Percentiles rank a stretch among this genome's conserved stretches.
Evolutionary conservation across 192 early-diverging fungal genomes (phyloP).

Genomic region (Gorgonomyces haynaldii): DNA sequence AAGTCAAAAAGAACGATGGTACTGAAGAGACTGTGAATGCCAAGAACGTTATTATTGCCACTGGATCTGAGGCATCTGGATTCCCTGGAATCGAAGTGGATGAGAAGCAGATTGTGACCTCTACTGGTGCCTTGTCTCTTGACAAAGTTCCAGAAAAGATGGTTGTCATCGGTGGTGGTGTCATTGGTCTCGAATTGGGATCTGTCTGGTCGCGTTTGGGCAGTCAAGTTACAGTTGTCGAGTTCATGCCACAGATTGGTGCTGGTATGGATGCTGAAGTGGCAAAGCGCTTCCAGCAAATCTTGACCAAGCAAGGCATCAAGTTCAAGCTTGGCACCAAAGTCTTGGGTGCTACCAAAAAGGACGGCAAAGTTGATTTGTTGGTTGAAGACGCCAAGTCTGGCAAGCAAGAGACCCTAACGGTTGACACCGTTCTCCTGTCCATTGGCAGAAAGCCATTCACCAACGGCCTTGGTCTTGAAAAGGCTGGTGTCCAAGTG

Average conservation of each 20-base stretch:
- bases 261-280: conserved; percentile 95
- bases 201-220: conserved; percentile 97
- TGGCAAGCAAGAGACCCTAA: conserved; percentile 55
- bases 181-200: conserved; percentile 97
- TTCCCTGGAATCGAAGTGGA: conserved; percentile 91
- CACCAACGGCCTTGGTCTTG: conserved; percentile 84
- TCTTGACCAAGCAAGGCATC: conserved; percentile 87
- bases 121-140: conserved; percentile 93
- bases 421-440: conserved; percentile 85
- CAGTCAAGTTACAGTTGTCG: conserved; percentile 88
- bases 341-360: conserved; percentile 77
- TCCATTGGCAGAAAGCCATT: conserved; percentile 91
- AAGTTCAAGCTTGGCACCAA: conserved; percentile 98
- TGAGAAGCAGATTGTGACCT: conserved; percentile 91
- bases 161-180: conserved; percentile 97
- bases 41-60: conserved; percentile 98
- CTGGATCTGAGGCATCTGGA: conserved; percentile 85
- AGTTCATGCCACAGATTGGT: conserved; percentile 84
- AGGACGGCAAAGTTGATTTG: conserved; percentile 79
- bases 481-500: conserved; percentile 79
- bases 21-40: conserved; percentile 57
- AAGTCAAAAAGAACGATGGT: conserved; percentile 72
- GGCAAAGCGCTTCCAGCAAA: conserved; percentile 87
- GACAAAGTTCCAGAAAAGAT: conserved; percentile 93
- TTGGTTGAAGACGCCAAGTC: conserved; percentile 73